phyloP scores from a whole-genome alignment of 2,329 filamentous ascomycete species.

The Pseudogymnoascus sp. region DNA sequence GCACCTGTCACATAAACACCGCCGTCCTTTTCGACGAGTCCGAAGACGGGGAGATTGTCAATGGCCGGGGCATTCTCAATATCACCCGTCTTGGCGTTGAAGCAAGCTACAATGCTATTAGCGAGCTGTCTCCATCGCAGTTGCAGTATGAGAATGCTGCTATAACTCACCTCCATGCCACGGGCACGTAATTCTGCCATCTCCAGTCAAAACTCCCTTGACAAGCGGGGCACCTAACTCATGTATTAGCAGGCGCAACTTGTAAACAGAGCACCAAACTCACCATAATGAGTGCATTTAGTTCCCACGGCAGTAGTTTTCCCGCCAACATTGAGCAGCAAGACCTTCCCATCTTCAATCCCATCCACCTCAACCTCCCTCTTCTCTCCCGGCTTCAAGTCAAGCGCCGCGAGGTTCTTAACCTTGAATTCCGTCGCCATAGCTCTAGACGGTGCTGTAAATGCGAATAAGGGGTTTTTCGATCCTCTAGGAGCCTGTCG shows the following conservation, averaged over 20 bases:
- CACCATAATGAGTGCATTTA: constrained; percentile 78
- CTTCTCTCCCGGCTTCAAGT: constrained; percentile 73
- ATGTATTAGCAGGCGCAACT: background rate
- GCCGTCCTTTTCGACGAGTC: constrained; percentile 71
- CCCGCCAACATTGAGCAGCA: constrained; percentile 71
- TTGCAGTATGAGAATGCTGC: background rate
- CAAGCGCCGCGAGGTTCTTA: constrained; percentile 34
- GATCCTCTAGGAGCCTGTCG: background rate
- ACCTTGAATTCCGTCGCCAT: constrained; percentile 6
- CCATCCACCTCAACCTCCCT: constrained; percentile 86
- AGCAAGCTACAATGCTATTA: constrained; percentile 59
- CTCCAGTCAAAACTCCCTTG: constrained; percentile 74
- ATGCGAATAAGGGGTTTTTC: background rate
- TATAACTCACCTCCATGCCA: constrained; percentile 76
- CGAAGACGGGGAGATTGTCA: constrained; percentile 76
- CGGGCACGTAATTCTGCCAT: constrained; percentile 81
- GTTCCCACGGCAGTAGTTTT: constrained; percentile 71
- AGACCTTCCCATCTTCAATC: constrained; percentile 74
- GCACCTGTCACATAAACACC: constrained; percentile 78
- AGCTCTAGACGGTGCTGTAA: background rate
- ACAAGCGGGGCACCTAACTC: constrained; percentile 62
- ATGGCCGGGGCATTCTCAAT: constrained; percentile 91
- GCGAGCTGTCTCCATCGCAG: constrained; percentile 12
- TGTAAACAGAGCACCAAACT: background rate
- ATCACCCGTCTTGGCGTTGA: constrained; percentile 80